Evolutionary conservation across 306 rosid species (phyloP), one percentile per base, ranked within the genome.

Genomic region (Acacia melanoxylon): DNA sequence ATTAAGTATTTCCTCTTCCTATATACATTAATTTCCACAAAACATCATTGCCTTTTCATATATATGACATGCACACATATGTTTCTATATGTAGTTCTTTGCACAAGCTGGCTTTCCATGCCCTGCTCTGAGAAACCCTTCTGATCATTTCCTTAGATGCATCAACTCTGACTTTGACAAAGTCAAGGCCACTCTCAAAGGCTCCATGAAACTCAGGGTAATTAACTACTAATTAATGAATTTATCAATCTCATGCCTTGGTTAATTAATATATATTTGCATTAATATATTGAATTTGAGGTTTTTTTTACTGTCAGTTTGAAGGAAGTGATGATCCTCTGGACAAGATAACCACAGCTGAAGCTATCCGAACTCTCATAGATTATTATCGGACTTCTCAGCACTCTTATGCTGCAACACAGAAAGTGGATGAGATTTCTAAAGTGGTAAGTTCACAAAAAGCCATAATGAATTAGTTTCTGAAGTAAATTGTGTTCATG

Each of bases 31-130:
- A 29, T 29, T 29, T 29, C 31, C 31, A 29, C 31, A 29, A 29
- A 29, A n/a, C 10, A 51, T 16, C 22, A 1, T 10, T 24, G 6
- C 59, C 17, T 3, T 68, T 35, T 35, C 81, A 56, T 22, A 4
- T 51, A 51, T 15, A 51, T 51, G 52, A 48, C 52, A 51, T 51
- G 20, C n/a, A 51, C 56, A 46, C 46, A 1, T 10, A 2, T 6
- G 0, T 16, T 16, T 31, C 37, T 67, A 20, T 40, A 10, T 85
- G 88, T 91, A 95, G 98, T 95, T 95, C 88, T 95, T 95, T 90
- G 92, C 91, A 69, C 99, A 90, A 86, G 97, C 98, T 76, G 98
- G 99, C 29, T 95, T 95, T 83, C 99, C 99, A 15, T 95, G 99
- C 89, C 97, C 99, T 72, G 92, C 98, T 86, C 75, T 95, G 89